Evolutionary conservation across 2,329 filamentous ascomycete species (phyloP).

Genomic region (Diaporthe citri): DNA sequence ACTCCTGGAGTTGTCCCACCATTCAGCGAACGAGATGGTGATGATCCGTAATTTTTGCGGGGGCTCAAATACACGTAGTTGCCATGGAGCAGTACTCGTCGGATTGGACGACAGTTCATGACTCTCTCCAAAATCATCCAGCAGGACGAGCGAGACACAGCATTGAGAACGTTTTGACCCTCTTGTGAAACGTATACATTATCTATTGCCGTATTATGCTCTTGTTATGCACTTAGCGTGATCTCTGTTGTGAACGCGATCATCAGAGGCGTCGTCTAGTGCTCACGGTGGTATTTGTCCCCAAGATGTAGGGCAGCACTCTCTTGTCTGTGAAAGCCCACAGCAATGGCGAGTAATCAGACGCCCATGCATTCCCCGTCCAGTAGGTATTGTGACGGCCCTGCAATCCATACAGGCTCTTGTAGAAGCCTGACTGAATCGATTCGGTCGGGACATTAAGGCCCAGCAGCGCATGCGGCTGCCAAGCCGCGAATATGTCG

Average conservation of each 20-base stretch:
- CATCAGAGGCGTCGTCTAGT: neutral
- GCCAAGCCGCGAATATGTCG: slow-evolving; percentile 5
- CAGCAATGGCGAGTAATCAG: slow-evolving; percentile 7
- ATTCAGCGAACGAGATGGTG: neutral
- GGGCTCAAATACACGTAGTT: neutral
- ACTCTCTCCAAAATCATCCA: neutral
- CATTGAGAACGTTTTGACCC: neutral
- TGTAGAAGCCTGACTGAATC: slow-evolving; percentile 12
- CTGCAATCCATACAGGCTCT: neutral
- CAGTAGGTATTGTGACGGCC: slow-evolving; percentile 10
- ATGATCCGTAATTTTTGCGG: neutral
- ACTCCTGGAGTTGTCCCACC: slow-evolving; percentile 10
- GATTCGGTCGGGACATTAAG: slow-evolving; percentile 3
- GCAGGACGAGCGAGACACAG: neutral
- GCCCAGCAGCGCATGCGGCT: neutral
- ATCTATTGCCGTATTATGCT: neutral
- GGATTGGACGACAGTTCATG: neutral
- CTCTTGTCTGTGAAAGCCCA: slow-evolving; percentile 16
- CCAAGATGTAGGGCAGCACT: slow-evolving; percentile 1
- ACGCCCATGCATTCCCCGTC: slow-evolving; percentile 19
- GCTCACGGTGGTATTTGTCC: neutral
- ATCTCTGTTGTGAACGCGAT: neutral
- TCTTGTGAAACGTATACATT: slow-evolving; percentile 19
- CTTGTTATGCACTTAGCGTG: no score
- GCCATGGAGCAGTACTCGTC: neutral